Base-by-base conservation (phyloP, 768 basidiomycete genomes). In the Tephrocybe sp. region DNA sequence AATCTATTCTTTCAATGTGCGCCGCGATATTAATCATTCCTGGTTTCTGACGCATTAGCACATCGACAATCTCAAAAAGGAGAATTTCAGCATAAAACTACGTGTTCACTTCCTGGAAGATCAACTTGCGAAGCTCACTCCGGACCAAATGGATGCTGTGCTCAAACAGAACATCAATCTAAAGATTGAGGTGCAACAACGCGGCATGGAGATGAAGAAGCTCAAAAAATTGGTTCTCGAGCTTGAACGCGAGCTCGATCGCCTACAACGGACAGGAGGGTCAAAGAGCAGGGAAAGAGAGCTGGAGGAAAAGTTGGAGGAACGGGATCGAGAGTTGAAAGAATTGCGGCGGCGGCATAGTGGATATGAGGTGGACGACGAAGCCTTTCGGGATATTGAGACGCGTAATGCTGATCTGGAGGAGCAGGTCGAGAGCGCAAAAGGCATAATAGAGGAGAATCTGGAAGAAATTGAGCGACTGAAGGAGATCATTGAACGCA, bases 101-200 rank as follows among this genome's bases (percentile, higher is more conserved):
- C 90, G 93, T 50, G 90, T 97, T 3, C 93, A 97, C 63, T 95
- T 97, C 64, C 80, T 97, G 36, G 91, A 97, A 67, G 93, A 98
- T 61, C 86, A 91, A 38, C 79, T 99, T 13, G 87, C 88, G 2
- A 84, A 91, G 59, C 82, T 94, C 41, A 88, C 90, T 0, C 92
- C 93, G 0, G 93, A 95, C 64, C 88, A 97, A 61, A 88, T 94
- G 64, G 89, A 97, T 60, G 87, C 88, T 4, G 89, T 88, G 3
- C 79, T 92, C 49, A 91, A 94, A 58, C 91, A 95, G 68, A 95
- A 95, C 60, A 90, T 93, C 61, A 86, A 85, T 55, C 84, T 95
- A 61, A 95, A 95, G 69, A 86, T 94, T 57, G 91, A 94, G 64
- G 89, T 93, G 1, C 88, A 92, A 57, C 85, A 91, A 61, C 83